Evolutionary conservation across 2,329 filamentous ascomycete genomes (phyloP), one percentile per base, ranked within the genome.

Genomic region (Pleurostoma richardsiae): DNA sequence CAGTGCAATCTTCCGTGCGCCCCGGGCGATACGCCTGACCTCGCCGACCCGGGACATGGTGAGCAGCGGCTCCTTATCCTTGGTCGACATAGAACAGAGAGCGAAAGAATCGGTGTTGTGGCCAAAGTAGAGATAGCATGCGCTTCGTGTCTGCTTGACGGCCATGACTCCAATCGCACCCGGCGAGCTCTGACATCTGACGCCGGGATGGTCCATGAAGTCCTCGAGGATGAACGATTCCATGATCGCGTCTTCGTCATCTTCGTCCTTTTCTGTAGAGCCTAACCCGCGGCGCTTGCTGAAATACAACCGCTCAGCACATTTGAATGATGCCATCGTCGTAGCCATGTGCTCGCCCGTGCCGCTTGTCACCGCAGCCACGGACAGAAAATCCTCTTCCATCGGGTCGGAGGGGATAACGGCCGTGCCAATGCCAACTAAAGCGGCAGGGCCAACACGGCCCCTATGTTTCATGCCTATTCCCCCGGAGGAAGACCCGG

Each of bases 341-440:
- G 92, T 96, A 33, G 90, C 88, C 87, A 99, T 99, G 63, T 99
- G 94, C 68, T 99, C 94, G 42, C 94, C 94, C 3, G 94, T 99
- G 29, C 94, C 94, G 61, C 90, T 96, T 38, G 90, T 95, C 27
- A 96, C 90, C 29, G 85, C 83, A 30, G 90, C 92, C 29, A 96
- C 89, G 41, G 79, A 82, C 6, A 82, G 77, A 41, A 76, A 72
- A 3, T 88, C 82, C 5, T 79, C 71, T 59, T 96, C 91, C 30
- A 80, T 76, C 2, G 79, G 72, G 51, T 90, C 82, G 29, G 76
- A 73, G 2, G 92, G 92, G n/a, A 96, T 80, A 29, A 99, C 86
- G 33, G 89, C 87, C 26, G 90, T 92, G 47, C 94, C 94, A 45
- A 97, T 82, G 6, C 94, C 92, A 10, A 97, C 88, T 11, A 99